Base-by-base conservation (phyloP, 495 filamentous ascomycete species). In the Neurospora sp. region DNA sequence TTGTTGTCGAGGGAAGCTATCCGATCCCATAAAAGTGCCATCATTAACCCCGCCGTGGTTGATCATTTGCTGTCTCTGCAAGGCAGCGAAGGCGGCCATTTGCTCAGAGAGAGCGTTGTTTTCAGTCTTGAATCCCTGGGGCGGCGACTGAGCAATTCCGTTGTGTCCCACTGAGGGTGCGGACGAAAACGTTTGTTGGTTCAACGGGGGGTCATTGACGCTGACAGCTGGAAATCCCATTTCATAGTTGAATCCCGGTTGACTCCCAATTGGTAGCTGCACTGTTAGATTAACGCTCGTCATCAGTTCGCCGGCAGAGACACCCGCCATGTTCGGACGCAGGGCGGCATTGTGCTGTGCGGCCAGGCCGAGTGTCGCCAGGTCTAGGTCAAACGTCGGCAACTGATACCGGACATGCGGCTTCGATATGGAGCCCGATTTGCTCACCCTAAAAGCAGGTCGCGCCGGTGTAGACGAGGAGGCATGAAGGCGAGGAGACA, bases 281-380 rank as follows among this genome's bases (percentile, higher is more conserved):
- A 21, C 71, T 1, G 71, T 36, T 34, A 19, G 6, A 31, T 28
- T 54, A 7, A 62, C 15, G 15, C n/a, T 34, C 38, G 73, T 42
- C 19, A 36, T 37, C 4, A 45, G n/a, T 71, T 72, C 24, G 24
- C 42, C 42, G 34, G 39, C 38, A 21, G 59, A 36, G 19, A 70
- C 19, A 31, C 66, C 38, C 37, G 38, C 11, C 13, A 74, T 69
- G 31, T 73, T 79, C 1, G 76, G 66, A 34, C 73, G 62, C 7
- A 77, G 37, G 48, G 73, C 78, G 45, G 71, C 74, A 15, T 75
- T 66, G 48, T 72, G 45, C 17, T 73, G 69, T n/a, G 59, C 21
- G 17, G 78, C 76, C 15, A 86, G 43, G 72, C 85, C 86, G 71
- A 86, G 48, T 0, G 79, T 82, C 70, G 82, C 77, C 38, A 88